These are phyloP conservation scores for Dactylellina cionopaga DNA, from an alignment of 2,329 filamentous ascomycete genomes.

Conservation along the genomic window DNA sequence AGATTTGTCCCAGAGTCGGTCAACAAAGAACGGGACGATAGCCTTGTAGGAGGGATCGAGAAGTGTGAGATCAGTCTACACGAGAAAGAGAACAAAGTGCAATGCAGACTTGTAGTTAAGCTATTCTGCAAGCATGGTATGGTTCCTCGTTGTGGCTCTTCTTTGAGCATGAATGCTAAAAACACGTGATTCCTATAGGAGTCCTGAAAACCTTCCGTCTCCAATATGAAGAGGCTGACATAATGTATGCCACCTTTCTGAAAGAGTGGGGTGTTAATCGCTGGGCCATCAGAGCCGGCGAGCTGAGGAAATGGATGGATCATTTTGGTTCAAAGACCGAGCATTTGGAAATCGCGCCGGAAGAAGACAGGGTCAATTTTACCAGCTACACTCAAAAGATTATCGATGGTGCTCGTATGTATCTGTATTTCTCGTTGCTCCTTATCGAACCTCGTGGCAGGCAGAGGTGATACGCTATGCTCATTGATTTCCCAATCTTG, in stretches of 20 bases:
- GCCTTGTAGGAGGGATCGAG: slow-evolving; percentile 62
- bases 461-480: too few species aligned
- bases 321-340: slow-evolving; percentile 68
- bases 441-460: too few species aligned
- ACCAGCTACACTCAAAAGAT: slow-evolving; percentile 68
- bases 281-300: slow-evolving; percentile 64
- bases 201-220: slow-evolving; percentile 68
- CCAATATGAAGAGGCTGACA: slow-evolving; percentile 67
- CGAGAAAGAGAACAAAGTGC: slow-evolving; percentile 63
- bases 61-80: slow-evolving; percentile 66
- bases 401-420: slow-evolving; percentile 63
- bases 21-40: slow-evolving; percentile 60
- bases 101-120: slow-evolving; percentile 66
- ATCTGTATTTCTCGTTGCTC: too few species aligned
- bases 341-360: slow-evolving; percentile 66
- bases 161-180: neutral
- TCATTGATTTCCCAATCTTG: too few species aligned
- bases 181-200: slow-evolving; percentile 57
- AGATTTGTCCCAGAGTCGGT: slow-evolving; percentile 62
- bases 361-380: slow-evolving; percentile 64
- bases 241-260: slow-evolving; percentile 63
- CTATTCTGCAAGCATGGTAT: slow-evolving; percentile 65
- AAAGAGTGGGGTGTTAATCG: slow-evolving; percentile 62
- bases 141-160: neutral
- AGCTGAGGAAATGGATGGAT: slow-evolving; percentile 66